Percentiles rank a stretch among this genome's conserved stretches.
phyloP scores from a whole-genome alignment of 192 early-diverging fungal genomes.

The Umbelopsis sp. region DNA sequence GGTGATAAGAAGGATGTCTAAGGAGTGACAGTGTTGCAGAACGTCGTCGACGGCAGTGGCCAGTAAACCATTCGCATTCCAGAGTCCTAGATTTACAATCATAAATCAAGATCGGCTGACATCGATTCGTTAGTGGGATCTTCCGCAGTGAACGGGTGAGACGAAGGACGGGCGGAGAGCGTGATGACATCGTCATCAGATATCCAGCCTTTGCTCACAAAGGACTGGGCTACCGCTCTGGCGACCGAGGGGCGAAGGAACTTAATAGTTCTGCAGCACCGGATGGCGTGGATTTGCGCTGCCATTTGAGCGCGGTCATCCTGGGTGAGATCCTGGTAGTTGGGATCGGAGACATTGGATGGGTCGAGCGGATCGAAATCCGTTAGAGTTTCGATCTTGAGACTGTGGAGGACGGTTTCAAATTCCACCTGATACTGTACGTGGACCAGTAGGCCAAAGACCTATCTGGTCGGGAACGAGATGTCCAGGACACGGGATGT shows the following conservation, averaged over 20 bases:
- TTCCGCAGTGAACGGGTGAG: too few species aligned
- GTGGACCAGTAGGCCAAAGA: conserved; percentile 17
- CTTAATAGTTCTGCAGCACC: background rate
- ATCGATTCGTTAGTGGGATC: too few species aligned
- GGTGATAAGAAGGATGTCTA: too few species aligned
- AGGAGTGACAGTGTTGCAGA: too few species aligned
- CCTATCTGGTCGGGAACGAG: conserved; percentile 2
- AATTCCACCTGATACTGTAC: background rate
- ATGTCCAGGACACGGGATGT: conserved; percentile 21
- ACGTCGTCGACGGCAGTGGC: too few species aligned
- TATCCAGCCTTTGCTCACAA: too few species aligned
- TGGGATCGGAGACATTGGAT: conserved; percentile 17
- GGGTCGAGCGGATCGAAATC: conserved; percentile 22
- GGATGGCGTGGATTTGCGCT: background rate
- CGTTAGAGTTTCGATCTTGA: background rate
- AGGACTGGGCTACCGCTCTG: too few species aligned
- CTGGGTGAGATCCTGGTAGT: background rate
- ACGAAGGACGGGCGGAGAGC: too few species aligned
- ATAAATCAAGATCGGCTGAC: too few species aligned
- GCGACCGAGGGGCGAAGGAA: background rate
- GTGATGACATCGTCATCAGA: too few species aligned
- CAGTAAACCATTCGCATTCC: too few species aligned
- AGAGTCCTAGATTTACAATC: too few species aligned
- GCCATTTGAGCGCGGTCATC: background rate
- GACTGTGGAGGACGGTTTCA: background rate